These are phyloP conservation scores for Dendrobium nobile DNA, from an alignment of 106 monocot species.

Conservation along the genomic window DNA sequence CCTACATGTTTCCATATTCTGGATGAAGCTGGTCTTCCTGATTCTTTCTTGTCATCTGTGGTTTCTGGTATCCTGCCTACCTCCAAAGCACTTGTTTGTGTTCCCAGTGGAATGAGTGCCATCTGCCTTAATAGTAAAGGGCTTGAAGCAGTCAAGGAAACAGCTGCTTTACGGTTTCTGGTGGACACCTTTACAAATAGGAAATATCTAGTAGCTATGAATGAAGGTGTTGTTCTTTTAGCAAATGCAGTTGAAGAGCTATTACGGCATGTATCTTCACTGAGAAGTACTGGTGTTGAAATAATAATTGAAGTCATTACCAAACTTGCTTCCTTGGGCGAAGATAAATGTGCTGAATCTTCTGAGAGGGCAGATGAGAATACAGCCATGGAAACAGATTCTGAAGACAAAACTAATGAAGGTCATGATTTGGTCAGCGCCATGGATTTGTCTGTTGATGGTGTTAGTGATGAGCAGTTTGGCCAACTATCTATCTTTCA, in stretches of 20 bases:
- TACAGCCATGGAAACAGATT: slow-evolving; percentile 79
- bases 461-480: slow-evolving; percentile 77
- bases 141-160: slow-evolving; percentile 78
- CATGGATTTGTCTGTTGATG: slow-evolving; percentile 52
- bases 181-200: slow-evolving; percentile 72
- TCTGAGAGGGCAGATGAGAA: slow-evolving; percentile 38
- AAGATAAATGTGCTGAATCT: slow-evolving; percentile 38
- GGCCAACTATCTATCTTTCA: slow-evolving; percentile 81
- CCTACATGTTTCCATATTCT: slow-evolving; percentile 79
- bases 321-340: slow-evolving; percentile 59
- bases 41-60: slow-evolving; percentile 81
- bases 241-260: slow-evolving; percentile 98
- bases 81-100: slow-evolving; percentile 86
- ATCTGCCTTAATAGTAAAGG: slow-evolving; percentile 89
- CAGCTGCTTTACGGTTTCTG: slow-evolving; percentile 64
- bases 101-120: slow-evolving; percentile 97
- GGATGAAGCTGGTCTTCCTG: slow-evolving; percentile 74
- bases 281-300: slow-evolving; percentile 79
- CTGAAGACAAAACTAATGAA: slow-evolving; percentile 56
- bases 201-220: slow-evolving; percentile 95
- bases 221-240: slow-evolving; percentile 95
- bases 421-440: slow-evolving; percentile 74
- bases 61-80: slow-evolving; percentile 69
- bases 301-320: slow-evolving; percentile 87
- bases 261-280: slow-evolving; percentile 85